A percentile compares a stretch with the other conserved stretches of the same genome.
phyloP scores from a whole-genome alignment of 2,329 filamentous ascomycete genomes.

The Claviceps purpurea region DNA sequence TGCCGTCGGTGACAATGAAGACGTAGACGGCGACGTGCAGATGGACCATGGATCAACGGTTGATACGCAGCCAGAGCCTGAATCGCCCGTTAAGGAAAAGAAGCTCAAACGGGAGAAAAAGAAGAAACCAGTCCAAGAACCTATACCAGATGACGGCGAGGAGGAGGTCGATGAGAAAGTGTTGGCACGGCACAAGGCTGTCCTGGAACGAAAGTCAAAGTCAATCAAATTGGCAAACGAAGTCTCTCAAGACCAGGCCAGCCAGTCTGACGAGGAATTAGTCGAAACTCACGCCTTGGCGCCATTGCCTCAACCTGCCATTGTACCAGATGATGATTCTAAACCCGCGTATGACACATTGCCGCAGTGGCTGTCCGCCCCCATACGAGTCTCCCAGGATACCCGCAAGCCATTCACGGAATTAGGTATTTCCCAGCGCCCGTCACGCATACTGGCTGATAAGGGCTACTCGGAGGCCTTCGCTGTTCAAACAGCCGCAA shows the following conservation, averaged over 20 bases:
- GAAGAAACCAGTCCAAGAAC: slow-evolving; percentile 15
- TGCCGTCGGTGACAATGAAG: background rate
- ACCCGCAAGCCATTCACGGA: slow-evolving; percentile 46
- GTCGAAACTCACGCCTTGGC: slow-evolving; percentile 55
- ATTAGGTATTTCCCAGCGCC: slow-evolving; percentile 48
- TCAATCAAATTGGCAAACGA: slow-evolving; percentile 36
- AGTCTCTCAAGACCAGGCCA: slow-evolving; percentile 19
- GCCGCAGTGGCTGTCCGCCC: slow-evolving; percentile 67
- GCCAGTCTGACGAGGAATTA: slow-evolving; percentile 18
- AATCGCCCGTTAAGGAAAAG: background rate
- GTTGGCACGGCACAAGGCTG: slow-evolving; percentile 30
- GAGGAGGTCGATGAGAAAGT: slow-evolving; percentile 15
- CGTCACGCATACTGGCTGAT: slow-evolving; percentile 48
- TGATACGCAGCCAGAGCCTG: background rate
- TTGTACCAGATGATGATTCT: slow-evolving; percentile 40
- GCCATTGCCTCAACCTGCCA: slow-evolving; percentile 67
- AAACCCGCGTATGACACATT: slow-evolving; percentile 63
- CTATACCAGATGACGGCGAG: slow-evolving; percentile 8
- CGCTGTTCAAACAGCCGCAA: slow-evolving; percentile 34
- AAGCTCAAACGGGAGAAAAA: slow-evolving; percentile 8
- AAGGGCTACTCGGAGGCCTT: slow-evolving; percentile 35
- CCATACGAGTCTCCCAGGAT: slow-evolving; percentile 52
- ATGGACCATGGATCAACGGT: slow-evolving; percentile 1
- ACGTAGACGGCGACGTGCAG: background rate
- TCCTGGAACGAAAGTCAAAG: slow-evolving; percentile 43